Conservation (phyloP, 2,329 filamentous ascomycete species). For the Exophiala aquamarina region DNA sequence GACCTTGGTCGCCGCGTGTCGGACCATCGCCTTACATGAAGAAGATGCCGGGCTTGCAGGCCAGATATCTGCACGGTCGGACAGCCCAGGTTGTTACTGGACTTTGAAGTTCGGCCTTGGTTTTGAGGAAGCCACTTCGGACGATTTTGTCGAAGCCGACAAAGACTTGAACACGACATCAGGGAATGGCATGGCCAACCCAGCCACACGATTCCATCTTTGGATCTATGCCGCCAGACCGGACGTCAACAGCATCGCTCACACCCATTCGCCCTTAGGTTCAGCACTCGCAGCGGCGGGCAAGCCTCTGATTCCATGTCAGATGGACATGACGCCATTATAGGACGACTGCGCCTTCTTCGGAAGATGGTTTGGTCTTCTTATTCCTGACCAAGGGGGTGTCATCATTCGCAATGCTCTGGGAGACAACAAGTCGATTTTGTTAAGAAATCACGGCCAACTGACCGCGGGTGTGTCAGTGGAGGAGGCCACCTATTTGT, state of each 20-base stretch:
- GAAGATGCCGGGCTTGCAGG: neutral
- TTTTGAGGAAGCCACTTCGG: neutral
- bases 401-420: neutral
- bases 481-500: neutral
- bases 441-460: neutral
- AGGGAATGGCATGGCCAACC: neutral
- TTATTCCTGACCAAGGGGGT: neutral
- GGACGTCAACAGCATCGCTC: neutral
- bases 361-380: neutral
- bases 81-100: neutral
- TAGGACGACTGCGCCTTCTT: neutral
- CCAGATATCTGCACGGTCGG: neutral
- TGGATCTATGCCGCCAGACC: neutral
- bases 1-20: neutral
- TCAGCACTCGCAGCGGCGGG: neutral
- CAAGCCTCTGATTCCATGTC: neutral
- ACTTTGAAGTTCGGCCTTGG: neutral
- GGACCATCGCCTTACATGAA: neutral
- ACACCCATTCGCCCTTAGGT: neutral
- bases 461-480: neutral
- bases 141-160: neutral
- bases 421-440: neutral
- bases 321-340: neutral
- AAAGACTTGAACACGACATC: neutral
- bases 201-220: neutral